Conservation (phyloP, 352 stramenopile genomes). For the Pythium sukuiense region DNA sequence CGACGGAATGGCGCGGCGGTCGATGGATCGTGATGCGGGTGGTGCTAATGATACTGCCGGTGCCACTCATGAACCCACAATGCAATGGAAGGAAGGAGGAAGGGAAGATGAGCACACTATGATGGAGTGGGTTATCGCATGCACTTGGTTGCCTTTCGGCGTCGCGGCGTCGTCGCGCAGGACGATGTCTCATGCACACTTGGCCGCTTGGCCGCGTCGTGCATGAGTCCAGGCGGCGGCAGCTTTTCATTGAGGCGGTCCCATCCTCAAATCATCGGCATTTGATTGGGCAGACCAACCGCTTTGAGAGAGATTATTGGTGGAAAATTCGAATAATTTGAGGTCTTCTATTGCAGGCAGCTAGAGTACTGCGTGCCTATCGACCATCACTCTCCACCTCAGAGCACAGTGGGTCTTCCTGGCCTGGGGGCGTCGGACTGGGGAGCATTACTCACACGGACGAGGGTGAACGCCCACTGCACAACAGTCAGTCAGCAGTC, state of each 20-base stretch:
- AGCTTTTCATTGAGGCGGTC: conserved; percentile 7
- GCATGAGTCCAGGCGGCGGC: not conserved
- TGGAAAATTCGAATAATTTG: not conserved
- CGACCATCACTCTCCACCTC: conserved; percentile 3
- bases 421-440: conserved; percentile 26
- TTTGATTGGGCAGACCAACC: not conserved
- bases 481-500: conserved; percentile 12
- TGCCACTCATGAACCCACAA: not conserved
- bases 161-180: conserved; percentile 5
- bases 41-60: not conserved
- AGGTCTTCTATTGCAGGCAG: not conserved
- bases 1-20: not conserved
- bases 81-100: not conserved
- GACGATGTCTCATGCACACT: conserved; percentile 2
- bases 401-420: conserved; percentile 18
- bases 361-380: not conserved
- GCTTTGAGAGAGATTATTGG: not conserved
- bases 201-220: not conserved
- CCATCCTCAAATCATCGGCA: not conserved
- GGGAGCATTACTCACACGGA: conserved; percentile 30
- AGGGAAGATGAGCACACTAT: not conserved
- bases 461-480: conserved; percentile 25
- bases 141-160: not conserved
- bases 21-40: not conserved
- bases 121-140: not conserved